Percentiles rank a stretch among this genome's conserved stretches.
Conservation (phyloP, 2,329 filamentous ascomycete species). For the Myriangium duriaei region DNA sequence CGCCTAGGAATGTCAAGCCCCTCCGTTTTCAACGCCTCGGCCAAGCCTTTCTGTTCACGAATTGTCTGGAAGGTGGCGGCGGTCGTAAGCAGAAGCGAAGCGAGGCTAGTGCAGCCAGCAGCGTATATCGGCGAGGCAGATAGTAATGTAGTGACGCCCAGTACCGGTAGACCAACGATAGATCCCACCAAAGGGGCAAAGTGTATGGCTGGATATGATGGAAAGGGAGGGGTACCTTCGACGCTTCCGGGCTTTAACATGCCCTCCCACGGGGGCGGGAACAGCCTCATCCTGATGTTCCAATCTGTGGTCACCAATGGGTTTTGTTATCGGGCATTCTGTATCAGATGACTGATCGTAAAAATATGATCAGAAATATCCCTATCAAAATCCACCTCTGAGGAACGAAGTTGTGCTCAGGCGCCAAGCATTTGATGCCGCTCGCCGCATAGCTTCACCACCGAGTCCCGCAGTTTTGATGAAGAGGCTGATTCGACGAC, state of each 20-base stretch:
- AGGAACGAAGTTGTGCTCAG: too few relatives aligned
- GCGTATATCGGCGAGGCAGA: constrained; percentile 2
- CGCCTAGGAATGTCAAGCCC: constrained; percentile 5
- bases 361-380: too few relatives aligned
- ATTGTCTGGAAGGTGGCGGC: not conserved
- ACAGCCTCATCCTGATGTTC: constrained; percentile 12
- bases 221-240: constrained; percentile 3
- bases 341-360: too few relatives aligned
- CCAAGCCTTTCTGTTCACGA: not conserved
- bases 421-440: too few relatives aligned
- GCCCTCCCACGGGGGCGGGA: constrained; percentile 11
- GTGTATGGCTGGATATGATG: constrained; percentile 1
- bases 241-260: constrained; percentile 7
- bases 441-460: too few relatives aligned
- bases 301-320: too few relatives aligned
- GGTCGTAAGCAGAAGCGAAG: not conserved
- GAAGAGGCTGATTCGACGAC: too few relatives aligned
- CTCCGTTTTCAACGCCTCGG: constrained; percentile 9
- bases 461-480: too few relatives aligned
- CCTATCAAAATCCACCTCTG: too few relatives aligned
- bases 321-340: too few relatives aligned
- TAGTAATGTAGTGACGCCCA: not conserved
- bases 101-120: constrained; percentile 3
- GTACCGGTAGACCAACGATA: not conserved
- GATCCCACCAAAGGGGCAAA: constrained; percentile 6